Percentiles rank a stretch among this genome's conserved stretches.
phyloP scores from a whole-genome alignment of 495 filamentous ascomycete species.

The Lasiosphaeria hispida region DNA sequence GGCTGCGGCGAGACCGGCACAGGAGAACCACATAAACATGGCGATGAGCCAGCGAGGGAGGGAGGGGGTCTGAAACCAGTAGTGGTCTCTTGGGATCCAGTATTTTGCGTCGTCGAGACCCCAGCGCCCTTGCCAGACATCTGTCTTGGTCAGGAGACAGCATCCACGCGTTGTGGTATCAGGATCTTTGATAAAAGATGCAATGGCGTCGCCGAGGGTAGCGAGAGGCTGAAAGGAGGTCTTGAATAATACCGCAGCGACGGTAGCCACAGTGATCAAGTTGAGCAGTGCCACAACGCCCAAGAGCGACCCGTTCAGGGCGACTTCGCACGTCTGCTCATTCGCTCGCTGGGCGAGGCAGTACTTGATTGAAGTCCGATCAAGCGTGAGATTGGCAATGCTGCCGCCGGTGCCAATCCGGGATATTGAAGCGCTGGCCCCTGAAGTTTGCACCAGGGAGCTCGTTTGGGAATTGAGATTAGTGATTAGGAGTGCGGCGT shows the following conservation, averaged over 20 bases:
- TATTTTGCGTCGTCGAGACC: slow-evolving; percentile 33
- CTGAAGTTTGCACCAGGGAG: slow-evolving; percentile 33
- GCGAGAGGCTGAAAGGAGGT: slow-evolving; percentile 37
- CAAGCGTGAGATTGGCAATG: slow-evolving; percentile 15
- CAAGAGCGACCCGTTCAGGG: slow-evolving; percentile 41
- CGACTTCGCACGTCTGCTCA: slow-evolving; percentile 36
- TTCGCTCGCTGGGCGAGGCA: slow-evolving; percentile 33
- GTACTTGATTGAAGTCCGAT: slow-evolving; percentile 26
- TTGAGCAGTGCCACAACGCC: slow-evolving; percentile 41
- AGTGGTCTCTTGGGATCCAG: slow-evolving; percentile 39
- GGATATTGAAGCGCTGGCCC: slow-evolving; percentile 13
- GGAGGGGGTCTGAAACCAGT: slow-evolving; percentile 41
- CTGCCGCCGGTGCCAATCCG: slow-evolving; percentile 19
- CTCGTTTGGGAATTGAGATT: slow-evolving; percentile 24
- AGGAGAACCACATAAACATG: slow-evolving; percentile 27
- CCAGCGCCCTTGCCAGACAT: slow-evolving; percentile 41
- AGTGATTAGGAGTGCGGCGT: slow-evolving; percentile 37
- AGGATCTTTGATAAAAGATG: slow-evolving; percentile 43
- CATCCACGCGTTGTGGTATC: slow-evolving; percentile 34
- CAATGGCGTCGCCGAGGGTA: slow-evolving; percentile 46
- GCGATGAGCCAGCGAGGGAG: slow-evolving; percentile 34
- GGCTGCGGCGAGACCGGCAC: slow-evolving; percentile 29
- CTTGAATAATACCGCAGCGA: slow-evolving; percentile 35
- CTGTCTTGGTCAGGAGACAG: slow-evolving; percentile 41
- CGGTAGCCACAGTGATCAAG: slow-evolving; percentile 34